Evolutionary conservation across 805 yeast species (phyloP).

Genomic region (Starmerella davenportii): DNA sequence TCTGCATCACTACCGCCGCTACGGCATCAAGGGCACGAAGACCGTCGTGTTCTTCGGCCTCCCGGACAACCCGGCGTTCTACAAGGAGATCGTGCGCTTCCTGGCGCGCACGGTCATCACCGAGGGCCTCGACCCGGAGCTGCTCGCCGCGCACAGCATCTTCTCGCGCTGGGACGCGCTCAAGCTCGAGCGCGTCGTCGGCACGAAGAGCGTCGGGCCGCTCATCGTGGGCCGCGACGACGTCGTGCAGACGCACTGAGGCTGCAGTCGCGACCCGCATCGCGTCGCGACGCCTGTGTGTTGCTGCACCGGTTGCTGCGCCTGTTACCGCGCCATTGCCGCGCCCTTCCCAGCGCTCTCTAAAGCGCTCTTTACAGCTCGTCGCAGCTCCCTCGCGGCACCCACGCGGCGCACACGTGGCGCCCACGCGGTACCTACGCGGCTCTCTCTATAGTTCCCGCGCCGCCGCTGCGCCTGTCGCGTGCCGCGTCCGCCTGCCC

Average conservation of each 20-base stretch:
- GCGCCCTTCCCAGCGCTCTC: too few relatives aligned
- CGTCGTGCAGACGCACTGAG: slow-evolving; percentile 44
- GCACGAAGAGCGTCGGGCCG: slow-evolving; percentile 49
- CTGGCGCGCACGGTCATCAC: slow-evolving; percentile 41
- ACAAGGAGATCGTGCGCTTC: slow-evolving; percentile 46
- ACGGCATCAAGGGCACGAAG: slow-evolving; percentile 67
- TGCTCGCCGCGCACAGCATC: slow-evolving; percentile 37
- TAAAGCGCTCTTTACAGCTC: too few relatives aligned
- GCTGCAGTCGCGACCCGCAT: neutral
- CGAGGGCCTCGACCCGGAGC: slow-evolving; percentile 36
- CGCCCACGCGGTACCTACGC: too few relatives aligned
- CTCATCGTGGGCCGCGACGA: slow-evolving; percentile 57
- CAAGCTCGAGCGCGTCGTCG: slow-evolving; percentile 68
- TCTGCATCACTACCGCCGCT: slow-evolving; percentile 79
- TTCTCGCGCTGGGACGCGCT: slow-evolving; percentile 68
- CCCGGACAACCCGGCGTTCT: slow-evolving; percentile 73
- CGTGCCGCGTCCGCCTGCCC: too few relatives aligned
- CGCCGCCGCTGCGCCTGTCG: too few relatives aligned
- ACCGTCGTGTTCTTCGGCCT: slow-evolving; percentile 64
- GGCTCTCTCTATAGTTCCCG: too few relatives aligned
- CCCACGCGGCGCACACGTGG: too few relatives aligned
- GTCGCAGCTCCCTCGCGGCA: too few relatives aligned
- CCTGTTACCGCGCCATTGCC: too few relatives aligned
- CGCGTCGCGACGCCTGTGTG: neutral
- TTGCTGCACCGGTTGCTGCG: too few relatives aligned